These are phyloP conservation scores for Cercospora sp. DNA, from an alignment of 2,329 filamentous ascomycete genomes.

Conservation along the genomic window DNA sequence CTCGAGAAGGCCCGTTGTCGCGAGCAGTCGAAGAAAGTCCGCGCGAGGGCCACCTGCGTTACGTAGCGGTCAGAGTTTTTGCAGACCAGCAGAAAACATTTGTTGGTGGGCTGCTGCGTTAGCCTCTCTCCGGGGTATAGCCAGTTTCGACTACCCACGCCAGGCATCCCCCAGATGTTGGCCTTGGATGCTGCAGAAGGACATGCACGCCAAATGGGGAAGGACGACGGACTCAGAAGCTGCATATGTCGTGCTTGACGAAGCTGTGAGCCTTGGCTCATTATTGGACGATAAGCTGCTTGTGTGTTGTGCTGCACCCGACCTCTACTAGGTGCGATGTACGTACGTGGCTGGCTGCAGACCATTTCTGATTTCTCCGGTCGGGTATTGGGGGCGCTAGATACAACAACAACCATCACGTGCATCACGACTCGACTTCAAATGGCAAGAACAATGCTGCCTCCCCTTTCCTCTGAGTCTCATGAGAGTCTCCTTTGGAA, in stretches of 20 bases:
- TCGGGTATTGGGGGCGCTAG: neutral
- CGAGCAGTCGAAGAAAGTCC: too few relatives aligned
- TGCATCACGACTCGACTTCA: neutral
- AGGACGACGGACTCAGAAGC: neutral
- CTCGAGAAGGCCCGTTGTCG: neutral
- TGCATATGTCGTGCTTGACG: neutral
- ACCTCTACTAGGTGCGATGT: neutral
- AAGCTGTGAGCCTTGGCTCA: neutral
- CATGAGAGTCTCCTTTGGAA: neutral
- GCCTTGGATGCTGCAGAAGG: neutral
- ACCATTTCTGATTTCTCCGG: neutral
- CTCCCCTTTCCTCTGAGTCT: neutral
- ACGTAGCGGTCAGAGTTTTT: neutral
- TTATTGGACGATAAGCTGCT: neutral
- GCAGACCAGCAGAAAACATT: neutral
- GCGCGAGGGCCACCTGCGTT: neutral
- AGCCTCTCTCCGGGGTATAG: neutral
- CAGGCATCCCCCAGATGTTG: neutral
- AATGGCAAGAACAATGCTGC: neutral
- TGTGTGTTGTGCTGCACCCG: neutral
- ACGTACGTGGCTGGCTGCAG: neutral
- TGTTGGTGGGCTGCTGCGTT: neutral
- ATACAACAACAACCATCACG: neutral
- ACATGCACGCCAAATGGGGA: neutral
- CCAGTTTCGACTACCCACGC: neutral